Evolutionary conservation across 208 protist genomes (phyloP).

Genomic region (Wallacemonas rigidus): DNA sequence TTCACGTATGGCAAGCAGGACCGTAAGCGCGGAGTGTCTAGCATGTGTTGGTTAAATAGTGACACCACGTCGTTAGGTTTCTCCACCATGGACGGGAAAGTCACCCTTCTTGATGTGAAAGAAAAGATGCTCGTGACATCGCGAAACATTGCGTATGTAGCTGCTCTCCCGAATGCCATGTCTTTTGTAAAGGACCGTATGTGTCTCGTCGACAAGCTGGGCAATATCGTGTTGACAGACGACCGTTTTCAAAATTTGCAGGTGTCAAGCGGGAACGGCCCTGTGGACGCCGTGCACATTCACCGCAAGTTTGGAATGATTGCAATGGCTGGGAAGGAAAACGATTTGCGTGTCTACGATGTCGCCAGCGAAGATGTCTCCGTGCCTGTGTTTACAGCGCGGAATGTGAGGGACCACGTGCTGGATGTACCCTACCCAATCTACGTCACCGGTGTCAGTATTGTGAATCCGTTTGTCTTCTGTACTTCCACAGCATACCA

Average conservation of each 20-base stretch:
- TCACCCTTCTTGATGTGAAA: constrained; percentile 53
- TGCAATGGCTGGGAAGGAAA: constrained; percentile 71
- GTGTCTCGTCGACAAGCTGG: constrained; percentile 49
- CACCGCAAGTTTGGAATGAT: constrained; percentile 81
- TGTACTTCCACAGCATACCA: constrained; percentile 78
- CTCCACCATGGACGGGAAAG: constrained; percentile 62
- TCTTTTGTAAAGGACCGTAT: constrained; percentile 66
- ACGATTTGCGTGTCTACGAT: constrained; percentile 76
- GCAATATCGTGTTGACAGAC: constrained; percentile 44
- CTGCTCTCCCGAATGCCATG: constrained; percentile 58
- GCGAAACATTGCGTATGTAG: constrained; percentile 37
- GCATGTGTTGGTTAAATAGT: constrained; percentile 78
- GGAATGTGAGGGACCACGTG: constrained; percentile 74
- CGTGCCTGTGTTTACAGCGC: constrained; percentile 56
- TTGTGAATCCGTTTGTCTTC: constrained; percentile 83
- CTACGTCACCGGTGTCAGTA: constrained; percentile 68
- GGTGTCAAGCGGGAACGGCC: constrained; percentile 42
- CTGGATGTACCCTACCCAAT: constrained; percentile 76
- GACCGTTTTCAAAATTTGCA: constrained; percentile 24
- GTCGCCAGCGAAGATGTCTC: constrained; percentile 40
- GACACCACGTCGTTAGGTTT: constrained; percentile 54
- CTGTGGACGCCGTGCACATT: constrained; percentile 73
- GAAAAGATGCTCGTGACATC: constrained; percentile 33
- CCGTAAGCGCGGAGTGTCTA: constrained; percentile 57
- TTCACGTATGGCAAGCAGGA: constrained; percentile 75